Evolutionary conservation across 129 eudicot species (phyloP), one percentile per base, ranked within the genome.

Genomic region (Saussurea involucrata): DNA sequence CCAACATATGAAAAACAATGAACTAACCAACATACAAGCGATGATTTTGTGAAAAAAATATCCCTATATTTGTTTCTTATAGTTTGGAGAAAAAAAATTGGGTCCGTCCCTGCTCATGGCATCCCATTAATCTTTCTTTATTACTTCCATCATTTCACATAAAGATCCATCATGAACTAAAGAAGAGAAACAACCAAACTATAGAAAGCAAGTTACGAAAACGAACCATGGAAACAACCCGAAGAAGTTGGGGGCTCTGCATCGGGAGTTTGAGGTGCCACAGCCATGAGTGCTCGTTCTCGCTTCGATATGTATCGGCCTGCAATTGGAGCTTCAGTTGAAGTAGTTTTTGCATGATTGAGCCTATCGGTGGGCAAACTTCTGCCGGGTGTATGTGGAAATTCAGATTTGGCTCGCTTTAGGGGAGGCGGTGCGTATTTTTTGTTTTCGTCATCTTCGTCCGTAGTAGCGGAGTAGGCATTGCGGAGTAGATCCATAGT

Each of bases 241-340:
- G 90, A 75, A 4, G 82, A 68, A 72, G 76, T 69, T 18, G 80
- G 81, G 64, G 85, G 57, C 55, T 55, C 46, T 6, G 71, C 60
- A 71, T 8, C 64, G 69, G 73, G 55, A 49, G 83, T 67, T 46
- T 66, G 77, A 40, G 88, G 75, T 57, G 73, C 74, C 15, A 86
- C 57, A 63, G 76, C 81, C 72, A 82, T 75, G 64, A 81, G 81
- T 65, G 93, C 96, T 75, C 92, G 83, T 86, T 94, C 97, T 53
- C 97, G 84, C 80, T 94, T 94, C 24, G 97, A 94, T 57, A 94
- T 73, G 80, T 94, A 94, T 69, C 97, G 82, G 9, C 97, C 98
- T n/a, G 90, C 83, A 63, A 87, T 42, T 42, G 85, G 90, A 78
- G 88, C 75, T 64, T 88, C 98, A 22, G 76, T 63, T 61, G 81